Evolutionary conservation across 352 stramenopile genomes (phyloP).

Genomic region (Pythium chondricola): DNA sequence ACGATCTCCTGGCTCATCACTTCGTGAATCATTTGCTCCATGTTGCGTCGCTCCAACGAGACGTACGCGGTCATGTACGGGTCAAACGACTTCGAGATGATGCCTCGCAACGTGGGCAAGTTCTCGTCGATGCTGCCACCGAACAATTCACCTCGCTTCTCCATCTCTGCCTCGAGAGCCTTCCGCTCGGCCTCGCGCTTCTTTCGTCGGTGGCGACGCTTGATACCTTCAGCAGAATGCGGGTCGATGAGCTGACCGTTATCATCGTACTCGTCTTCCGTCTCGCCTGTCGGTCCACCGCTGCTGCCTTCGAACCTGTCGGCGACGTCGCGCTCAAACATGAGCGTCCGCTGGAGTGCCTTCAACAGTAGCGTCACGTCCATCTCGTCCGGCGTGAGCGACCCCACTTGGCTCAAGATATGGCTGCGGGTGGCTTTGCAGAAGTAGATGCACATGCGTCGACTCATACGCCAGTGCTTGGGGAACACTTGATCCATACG

Average conservation of each 20-base stretch:
- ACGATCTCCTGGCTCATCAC: slow-evolving; percentile 91
- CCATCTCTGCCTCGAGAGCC: slow-evolving; percentile 55
- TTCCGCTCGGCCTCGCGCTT: slow-evolving; percentile 69
- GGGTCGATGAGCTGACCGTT: slow-evolving; percentile 68
- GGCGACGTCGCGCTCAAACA: slow-evolving; percentile 74
- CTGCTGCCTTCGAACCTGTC: slow-evolving; percentile 57
- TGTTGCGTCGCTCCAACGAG: slow-evolving; percentile 93
- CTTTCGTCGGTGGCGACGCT: slow-evolving; percentile 63
- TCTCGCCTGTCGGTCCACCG: slow-evolving; percentile 24
- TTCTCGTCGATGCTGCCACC: slow-evolving; percentile 28
- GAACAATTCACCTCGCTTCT: slow-evolving; percentile 44
- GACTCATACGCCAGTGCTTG: slow-evolving; percentile 93
- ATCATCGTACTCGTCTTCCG: slow-evolving; percentile 63
- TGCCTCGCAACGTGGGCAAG: slow-evolving; percentile 59
- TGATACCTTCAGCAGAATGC: slow-evolving; percentile 67
- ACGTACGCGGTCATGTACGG: slow-evolving; percentile 98
- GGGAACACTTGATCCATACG: slow-evolving; percentile 94
- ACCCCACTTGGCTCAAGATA: slow-evolving; percentile 60
- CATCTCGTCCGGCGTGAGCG: slow-evolving; percentile 62
- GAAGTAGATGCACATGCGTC: slow-evolving; percentile 91
- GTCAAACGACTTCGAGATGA: slow-evolving; percentile 94
- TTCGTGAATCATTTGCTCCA: slow-evolving; percentile 90
- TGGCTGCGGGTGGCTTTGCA: slow-evolving; percentile 80
- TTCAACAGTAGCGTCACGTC: slow-evolving; percentile 69
- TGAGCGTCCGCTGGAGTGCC: slow-evolving; percentile 61